Evolutionary conservation across 1,139 yeast genomes (phyloP), one percentile per base, ranked within the genome.

Genomic region (Saccharomycopsis hybrid): DNA sequence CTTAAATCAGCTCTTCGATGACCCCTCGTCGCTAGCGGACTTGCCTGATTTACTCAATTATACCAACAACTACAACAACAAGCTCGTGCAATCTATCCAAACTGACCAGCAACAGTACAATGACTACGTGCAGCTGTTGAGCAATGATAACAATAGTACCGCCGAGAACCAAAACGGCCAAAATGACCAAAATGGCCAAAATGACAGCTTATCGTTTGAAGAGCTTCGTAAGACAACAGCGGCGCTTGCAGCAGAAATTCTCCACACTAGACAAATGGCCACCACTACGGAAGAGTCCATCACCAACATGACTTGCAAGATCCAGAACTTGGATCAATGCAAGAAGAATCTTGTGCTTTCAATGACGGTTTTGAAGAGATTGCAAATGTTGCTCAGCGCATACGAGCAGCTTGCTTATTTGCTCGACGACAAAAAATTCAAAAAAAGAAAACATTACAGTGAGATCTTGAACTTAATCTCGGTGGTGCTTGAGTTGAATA

Each of bases 301-400:
- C 49, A 71, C 81, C 7, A 66, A 65, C 9, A 84, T 88, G 77
- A 90, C 97, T 0, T 71, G 78, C 4, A 85, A 83, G 46, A 89
- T 94, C 53, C 85, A 87, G 58, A 71, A 75, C 37, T 71, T 92
- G 53, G 98, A 92, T 64, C 78, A 77, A 49, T 82, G 89, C 43
- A 94, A 92, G 68, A 79, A 78, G 62, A 92, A 92, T 62, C 69
- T 92, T 48, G 90, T 88, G 2, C 72, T 79, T 36, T 80, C 94
- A 11, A 86, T 92, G 85, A 88, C 95, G 1, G 80, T 90, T 36
- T 73, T 92, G 55, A 86, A 92, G 60, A 74, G 96, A 54, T 72
- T 94, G 37, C 96, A 89, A 61, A 90, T 90, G 85, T 72, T 92
- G 49, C 74, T 87, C 2, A 81, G 81, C 35, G 94, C 96, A 11